These are phyloP conservation scores for Tylopilus felleus DNA, from an alignment of 768 basidiomycete genomes.

Conservation along the genomic window DNA sequence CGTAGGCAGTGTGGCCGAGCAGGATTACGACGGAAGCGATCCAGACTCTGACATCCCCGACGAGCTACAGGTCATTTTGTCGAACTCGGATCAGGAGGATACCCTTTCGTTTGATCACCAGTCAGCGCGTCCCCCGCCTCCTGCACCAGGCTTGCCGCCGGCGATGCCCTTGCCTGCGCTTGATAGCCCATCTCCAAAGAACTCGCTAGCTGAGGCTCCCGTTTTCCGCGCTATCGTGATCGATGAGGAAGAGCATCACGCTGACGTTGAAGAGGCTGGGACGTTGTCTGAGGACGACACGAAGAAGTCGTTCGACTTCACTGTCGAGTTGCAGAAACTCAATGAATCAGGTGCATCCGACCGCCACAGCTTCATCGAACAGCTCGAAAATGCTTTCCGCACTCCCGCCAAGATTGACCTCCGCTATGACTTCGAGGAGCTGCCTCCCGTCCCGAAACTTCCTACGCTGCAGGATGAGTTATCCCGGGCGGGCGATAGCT, in stretches of 20 bases:
- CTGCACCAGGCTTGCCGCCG: slow-evolving; percentile 45
- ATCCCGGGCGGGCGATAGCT: slow-evolving; percentile 20
- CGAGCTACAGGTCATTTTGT: slow-evolving; percentile 65
- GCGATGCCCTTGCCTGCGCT: slow-evolving; percentile 36
- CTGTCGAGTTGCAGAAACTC: slow-evolving; percentile 67
- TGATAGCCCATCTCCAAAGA: neutral
- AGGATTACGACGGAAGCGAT: slow-evolving; percentile 52
- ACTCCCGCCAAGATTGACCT: slow-evolving; percentile 71
- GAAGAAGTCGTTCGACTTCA: slow-evolving; percentile 82
- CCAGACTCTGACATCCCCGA: slow-evolving; percentile 81
- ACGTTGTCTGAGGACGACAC: slow-evolving; percentile 60
- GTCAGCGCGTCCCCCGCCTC: slow-evolving; percentile 5
- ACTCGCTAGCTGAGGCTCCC: slow-evolving; percentile 29
- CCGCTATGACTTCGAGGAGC: slow-evolving; percentile 43
- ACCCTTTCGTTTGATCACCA: slow-evolving; percentile 33
- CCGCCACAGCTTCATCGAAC: slow-evolving; percentile 74
- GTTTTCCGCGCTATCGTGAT: slow-evolving; percentile 44
- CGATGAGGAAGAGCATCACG: slow-evolving; percentile 42
- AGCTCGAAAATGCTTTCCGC: slow-evolving; percentile 76
- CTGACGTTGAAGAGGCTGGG: slow-evolving; percentile 39
- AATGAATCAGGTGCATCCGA: slow-evolving; percentile 69
- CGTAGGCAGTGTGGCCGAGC: slow-evolving; percentile 43
- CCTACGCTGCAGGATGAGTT: slow-evolving; percentile 35
- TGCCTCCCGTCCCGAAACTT: slow-evolving; percentile 53
- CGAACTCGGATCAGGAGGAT: slow-evolving; percentile 40